A percentile compares a stretch with the other conserved stretches of the same genome.
These are phyloP conservation scores for Orobanche coerulescens DNA, from an alignment of 257 asterid genomes.

Conservation along the genomic window DNA sequence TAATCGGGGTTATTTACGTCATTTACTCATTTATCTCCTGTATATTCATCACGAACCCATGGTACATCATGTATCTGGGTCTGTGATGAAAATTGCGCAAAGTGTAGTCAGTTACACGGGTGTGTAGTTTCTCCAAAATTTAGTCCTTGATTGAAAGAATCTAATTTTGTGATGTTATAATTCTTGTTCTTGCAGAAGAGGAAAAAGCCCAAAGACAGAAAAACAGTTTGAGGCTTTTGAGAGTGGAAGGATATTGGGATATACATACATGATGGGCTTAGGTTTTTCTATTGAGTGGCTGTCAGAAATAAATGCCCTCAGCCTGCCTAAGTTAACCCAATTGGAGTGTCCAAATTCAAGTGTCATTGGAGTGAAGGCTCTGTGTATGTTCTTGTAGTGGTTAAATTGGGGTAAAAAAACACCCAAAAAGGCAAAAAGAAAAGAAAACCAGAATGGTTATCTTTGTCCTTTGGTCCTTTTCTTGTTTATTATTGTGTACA, in stretches of 20 bases:
- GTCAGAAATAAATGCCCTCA: slow-evolving; percentile 34
- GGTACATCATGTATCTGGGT: too few relatives aligned
- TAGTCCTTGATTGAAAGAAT: too few relatives aligned
- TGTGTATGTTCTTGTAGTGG: slow-evolving; percentile 13
- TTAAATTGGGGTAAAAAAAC: slow-evolving; percentile 8
- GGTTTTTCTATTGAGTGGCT: slow-evolving; percentile 40
- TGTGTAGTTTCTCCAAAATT: too few relatives aligned
- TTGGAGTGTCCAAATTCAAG: slow-evolving; percentile 22
- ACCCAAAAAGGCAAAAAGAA: neutral
- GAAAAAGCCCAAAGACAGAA: slow-evolving; percentile 13
- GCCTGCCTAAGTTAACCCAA: slow-evolving; percentile 44
- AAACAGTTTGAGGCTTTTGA: slow-evolving; percentile 14
- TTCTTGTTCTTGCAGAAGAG: slow-evolving; percentile 25
- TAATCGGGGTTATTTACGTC: too few relatives aligned
- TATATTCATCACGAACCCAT: too few relatives aligned
- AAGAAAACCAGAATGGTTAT: too few relatives aligned
- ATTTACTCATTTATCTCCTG: too few relatives aligned
- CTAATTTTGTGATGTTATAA: neutral
- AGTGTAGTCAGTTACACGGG: too few relatives aligned
- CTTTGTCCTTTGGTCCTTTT: slow-evolving; percentile 11
- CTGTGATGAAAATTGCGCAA: too few relatives aligned
- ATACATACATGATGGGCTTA: slow-evolving; percentile 33
- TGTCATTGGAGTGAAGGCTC: too few relatives aligned
- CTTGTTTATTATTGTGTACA: slow-evolving; percentile 23
- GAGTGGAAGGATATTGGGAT: slow-evolving; percentile 26